Base-by-base conservation (phyloP, 2,329 filamentous ascomycete genomes). In the Arthrinium phaeospermum region DNA sequence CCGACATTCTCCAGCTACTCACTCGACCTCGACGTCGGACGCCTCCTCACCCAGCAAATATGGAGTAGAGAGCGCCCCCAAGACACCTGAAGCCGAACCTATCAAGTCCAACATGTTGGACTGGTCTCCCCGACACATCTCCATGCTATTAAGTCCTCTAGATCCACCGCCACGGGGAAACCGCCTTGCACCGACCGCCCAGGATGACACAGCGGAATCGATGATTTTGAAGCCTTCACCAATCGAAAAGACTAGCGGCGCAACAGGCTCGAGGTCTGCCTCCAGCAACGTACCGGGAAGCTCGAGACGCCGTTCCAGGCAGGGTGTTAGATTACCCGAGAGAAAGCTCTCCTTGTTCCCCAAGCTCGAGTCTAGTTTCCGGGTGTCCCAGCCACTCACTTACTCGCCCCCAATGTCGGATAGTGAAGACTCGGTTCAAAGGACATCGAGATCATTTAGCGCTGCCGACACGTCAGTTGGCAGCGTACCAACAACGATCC, bases 91-190 rank as follows among this genome's bases (percentile, higher is more conserved):
- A 70, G 46, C 68, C 8, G 70, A 72, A n/a, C 30, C 24, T 12
- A 44, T 61, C 51, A 72, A 70, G 4, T 72, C 74, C 24, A 74
- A 74, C 13, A 73, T 79, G 45, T 61, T 79, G 44, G 77, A 79
- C 70, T 80, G 79, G 79, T 74, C 74, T 46, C 80, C 79, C 10
- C 76, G 75, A 53, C 79, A 78, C 53, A 74, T 80, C 61, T 80
- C 79, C 4, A 72, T 78, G 3, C 69, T 80, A 7, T 78, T 81
- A 44, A 76, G 78, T 27, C 77, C 78, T 45, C 74, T 76, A 4
- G 77, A 78, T 12, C 74, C 79, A 34, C 73, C 74, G 12, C 71
- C 74, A 7, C 74, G 75, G 14, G 73, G 75, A 37, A 74, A 72
- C 41, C 69, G 72, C 16, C 64, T 70, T 12, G 70, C 68, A 8